Percentiles rank a stretch among this genome's conserved stretches.
These are phyloP conservation scores for Yamadazyma paraphyllophila DNA, from an alignment of 805 yeast species.

Conservation along the genomic window DNA sequence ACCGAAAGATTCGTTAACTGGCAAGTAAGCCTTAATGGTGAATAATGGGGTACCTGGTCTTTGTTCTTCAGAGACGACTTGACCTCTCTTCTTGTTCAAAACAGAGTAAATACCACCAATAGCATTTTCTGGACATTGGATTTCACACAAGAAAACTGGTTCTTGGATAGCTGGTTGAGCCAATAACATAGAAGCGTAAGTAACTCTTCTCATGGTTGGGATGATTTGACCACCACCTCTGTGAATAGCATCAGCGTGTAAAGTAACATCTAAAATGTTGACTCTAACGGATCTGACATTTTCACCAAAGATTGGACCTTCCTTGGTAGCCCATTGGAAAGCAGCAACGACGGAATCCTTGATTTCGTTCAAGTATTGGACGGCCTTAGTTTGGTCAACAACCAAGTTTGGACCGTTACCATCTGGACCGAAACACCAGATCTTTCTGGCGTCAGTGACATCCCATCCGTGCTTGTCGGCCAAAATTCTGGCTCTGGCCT, in stretches of 20 bases:
- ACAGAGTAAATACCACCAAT: constrained; percentile 99
- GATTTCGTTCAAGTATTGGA: constrained; percentile 97
- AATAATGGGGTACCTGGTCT: constrained; percentile 99
- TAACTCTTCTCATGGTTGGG: constrained; percentile 99
- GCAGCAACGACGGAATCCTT: constrained; percentile 99
- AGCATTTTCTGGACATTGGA: constrained; percentile 99
- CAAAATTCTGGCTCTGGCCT: constrained; percentile 97
- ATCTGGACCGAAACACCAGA: constrained; percentile 99
- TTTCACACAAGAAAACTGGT: constrained; percentile 98
- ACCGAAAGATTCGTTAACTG: constrained; percentile 99
- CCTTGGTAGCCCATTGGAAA: constrained; percentile 99
- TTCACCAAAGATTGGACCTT: constrained; percentile 99
- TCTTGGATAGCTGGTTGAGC: constrained; percentile 99
- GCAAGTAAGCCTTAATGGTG: constrained; percentile 99
- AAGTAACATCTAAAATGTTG: constrained; percentile 97
- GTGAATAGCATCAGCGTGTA: constrained; percentile 99
- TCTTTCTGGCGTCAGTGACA: constrained; percentile 99
- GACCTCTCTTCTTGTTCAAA: constrained; percentile 99
- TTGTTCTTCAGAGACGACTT: constrained; percentile 98
- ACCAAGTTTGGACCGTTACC: constrained; percentile 98
- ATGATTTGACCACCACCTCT: constrained; percentile 99
- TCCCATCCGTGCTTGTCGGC: constrained; percentile 99
- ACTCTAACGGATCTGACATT: constrained; percentile 92
- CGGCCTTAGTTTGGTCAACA: constrained; percentile 99
- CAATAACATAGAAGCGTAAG: constrained; percentile 96